Evolutionary conservation across 78 protist species (phyloP), one percentile per base, ranked within the genome.

Genomic region (Speleostelium caveatum): DNA sequence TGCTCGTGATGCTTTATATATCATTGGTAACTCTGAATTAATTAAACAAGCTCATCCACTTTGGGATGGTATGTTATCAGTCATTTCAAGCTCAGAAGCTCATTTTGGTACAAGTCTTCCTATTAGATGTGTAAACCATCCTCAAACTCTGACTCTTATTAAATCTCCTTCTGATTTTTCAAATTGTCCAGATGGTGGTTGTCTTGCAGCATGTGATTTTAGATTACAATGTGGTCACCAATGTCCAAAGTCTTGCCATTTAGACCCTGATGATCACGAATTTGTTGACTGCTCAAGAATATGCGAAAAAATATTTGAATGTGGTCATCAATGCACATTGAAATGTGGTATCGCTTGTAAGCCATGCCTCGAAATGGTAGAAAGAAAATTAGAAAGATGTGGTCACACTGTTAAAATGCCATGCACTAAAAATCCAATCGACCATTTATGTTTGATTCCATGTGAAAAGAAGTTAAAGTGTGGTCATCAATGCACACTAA

Each of bases 1-100:
- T 30, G 98, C 98, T 16, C 62, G 80, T 53, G 68, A 69, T 30
- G 97, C 94, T 1, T 65, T 95, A 95, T 66, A 36, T 56, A 30
- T 96, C 19, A 19, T 96, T 33, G 98, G 98, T 21, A 58, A 63
- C 51, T 2, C 55, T 38, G 26, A 33, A 22, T 73, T 75, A 19
- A 28, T 95, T 17, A 1, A 21, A 4, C 39, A 26, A 5, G 56
- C 77, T 12, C 7, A 66, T 22, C 26, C 24, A 24, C 36, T 73
- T 33, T 67, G 94, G 88, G 28, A 19, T 2, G 72, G 49, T 38
- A n/a, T 79, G 33, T 33, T 89, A 33, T 2, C 19, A 24, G 56
- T 45, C 16, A 56, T 79, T 19, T 26, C 59, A 16, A 73, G 73
- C 0, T 67, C 49, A 22, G 16, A 26, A 0, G 33, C 35, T 4